Conservation (phyloP, 192 early-diverging fungal species). For the Coemansia sp. region DNA sequence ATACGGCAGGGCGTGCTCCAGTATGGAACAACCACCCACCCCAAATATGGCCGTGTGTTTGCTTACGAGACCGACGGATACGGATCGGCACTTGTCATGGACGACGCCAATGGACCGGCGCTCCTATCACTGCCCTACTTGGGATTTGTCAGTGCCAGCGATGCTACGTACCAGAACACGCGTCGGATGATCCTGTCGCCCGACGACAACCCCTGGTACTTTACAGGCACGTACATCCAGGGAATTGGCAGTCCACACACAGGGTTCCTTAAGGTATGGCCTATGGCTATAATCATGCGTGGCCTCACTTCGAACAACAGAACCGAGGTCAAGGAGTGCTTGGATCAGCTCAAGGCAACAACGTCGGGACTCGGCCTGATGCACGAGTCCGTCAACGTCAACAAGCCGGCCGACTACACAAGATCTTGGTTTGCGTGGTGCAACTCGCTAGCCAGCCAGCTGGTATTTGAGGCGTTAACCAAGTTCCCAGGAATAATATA, state of each 20-base stretch:
- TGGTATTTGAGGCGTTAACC: constrained; percentile 34
- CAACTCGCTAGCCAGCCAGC: constrained; percentile 35
- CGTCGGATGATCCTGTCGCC: constrained; percentile 57
- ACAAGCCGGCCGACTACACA: constrained; percentile 36
- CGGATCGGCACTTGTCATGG: constrained; percentile 62
- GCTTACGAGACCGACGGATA: constrained; percentile 73
- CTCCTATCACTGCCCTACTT: constrained; percentile 61
- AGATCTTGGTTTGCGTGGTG: constrained; percentile 49
- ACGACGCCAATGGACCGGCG: constrained; percentile 68
- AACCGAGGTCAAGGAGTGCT: constrained; percentile 54
- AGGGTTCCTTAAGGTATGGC: constrained; percentile 62
- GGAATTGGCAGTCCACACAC: constrained; percentile 67
- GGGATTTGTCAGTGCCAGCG: constrained; percentile 52
- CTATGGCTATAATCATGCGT: constrained; percentile 61
- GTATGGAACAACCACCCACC: constrained; percentile 55
- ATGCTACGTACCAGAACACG: constrained; percentile 59
- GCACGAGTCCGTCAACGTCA: constrained; percentile 61
- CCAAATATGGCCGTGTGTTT: constrained; percentile 56
- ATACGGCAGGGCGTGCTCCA: constrained; percentile 55
- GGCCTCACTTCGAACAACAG: constrained; percentile 51
- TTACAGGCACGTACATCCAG: constrained; percentile 50
- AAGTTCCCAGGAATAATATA: constrained; percentile 44
- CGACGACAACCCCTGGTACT: constrained; percentile 64
- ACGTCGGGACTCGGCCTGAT: constrained; percentile 60
- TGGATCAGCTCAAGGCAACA: constrained; percentile 55